Base-by-base conservation (phyloP, 139 green algal species). In the Micractinium conductrix region DNA sequence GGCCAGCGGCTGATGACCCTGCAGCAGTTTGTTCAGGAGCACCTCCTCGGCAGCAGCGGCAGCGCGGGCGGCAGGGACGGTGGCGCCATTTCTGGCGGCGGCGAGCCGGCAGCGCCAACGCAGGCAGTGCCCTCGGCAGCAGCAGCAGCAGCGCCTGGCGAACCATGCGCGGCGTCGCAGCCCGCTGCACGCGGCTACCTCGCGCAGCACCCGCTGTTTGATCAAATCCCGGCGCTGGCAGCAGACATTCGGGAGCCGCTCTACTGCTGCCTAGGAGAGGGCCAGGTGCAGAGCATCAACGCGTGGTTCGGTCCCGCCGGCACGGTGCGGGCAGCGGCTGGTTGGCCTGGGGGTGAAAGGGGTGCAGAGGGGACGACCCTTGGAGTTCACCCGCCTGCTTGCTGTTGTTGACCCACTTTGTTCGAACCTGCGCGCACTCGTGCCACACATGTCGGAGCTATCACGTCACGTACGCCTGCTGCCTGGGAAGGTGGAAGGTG, bases 121-220 rank as follows among this genome's bases (percentile, higher is more conserved):
- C 43, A 70, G 2, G 28, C 16, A 1, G 35, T 4, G 40, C 70
- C 19, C 76, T 60, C 8, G 26, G 55, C 69, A 24, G 81, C 42
- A 8, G 65, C 74, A 55, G 85, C 30, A 26, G 50, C 22, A 28
- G 48, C 45, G 69, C 37, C 58, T 30, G 26, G 22, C 35, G n/a
- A n/a, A 53, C 58, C n/a, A n/a, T n/a, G n/a, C n/a, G n/a, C n/a
- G n/a, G n/a, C n/a, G n/a, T n/a, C n/a, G n/a, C n/a, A 60, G 65
- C 67, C 30, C 48, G 50, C 69, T 30, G 45, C 70, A 6, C 65
- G 63, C 38, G 93, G 88, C 33, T 99, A 99, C 88, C 87, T 99
- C 44, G 96, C 96, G 7, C 96, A 99, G 89, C 96, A 99, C 84
- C 85, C 91, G 9, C 90, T 99, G 73, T 98, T 99, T 87, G 95